These are phyloP conservation scores for Plasmodium fragile DNA, from an alignment of 169 alveolate species.

Conservation along the genomic window DNA sequence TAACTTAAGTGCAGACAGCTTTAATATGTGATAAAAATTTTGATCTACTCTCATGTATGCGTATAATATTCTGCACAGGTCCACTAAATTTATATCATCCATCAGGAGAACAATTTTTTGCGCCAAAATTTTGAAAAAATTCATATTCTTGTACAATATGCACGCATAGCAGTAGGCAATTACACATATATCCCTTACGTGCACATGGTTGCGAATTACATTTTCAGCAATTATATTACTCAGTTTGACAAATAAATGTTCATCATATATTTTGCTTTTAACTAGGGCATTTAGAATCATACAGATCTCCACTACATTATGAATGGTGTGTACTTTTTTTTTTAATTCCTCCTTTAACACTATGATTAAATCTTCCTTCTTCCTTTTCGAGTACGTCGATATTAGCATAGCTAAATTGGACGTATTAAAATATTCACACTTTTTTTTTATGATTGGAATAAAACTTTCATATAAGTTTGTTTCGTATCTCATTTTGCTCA, in stretches of 20 bases:
- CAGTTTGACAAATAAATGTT: slow-evolving; percentile 44
- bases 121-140: slow-evolving; percentile 50
- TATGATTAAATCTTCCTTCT: slow-evolving; percentile 42
- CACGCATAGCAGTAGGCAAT: slow-evolving; percentile 55
- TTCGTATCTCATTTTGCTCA: slow-evolving; percentile 69
- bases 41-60: slow-evolving; percentile 42
- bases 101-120: slow-evolving; percentile 46
- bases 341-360: slow-evolving; percentile 73
- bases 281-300: slow-evolving; percentile 73
- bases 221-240: slow-evolving; percentile 53
- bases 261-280: slow-evolving; percentile 62
- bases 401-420: slow-evolving; percentile 74
- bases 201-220: slow-evolving; percentile 42
- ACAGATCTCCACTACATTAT: slow-evolving; percentile 67
- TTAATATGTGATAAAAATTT: slow-evolving; percentile 70
- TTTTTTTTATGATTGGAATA: slow-evolving; percentile 58
- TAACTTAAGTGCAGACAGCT: slow-evolving; percentile 19
- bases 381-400: slow-evolving; percentile 63
- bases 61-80: slow-evolving; percentile 65
- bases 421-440: slow-evolving; percentile 71
- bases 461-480: slow-evolving; percentile 71
- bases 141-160: slow-evolving; percentile 51
- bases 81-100: slow-evolving; percentile 54
- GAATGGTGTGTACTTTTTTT: slow-evolving; percentile 52
- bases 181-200: slow-evolving; percentile 68